Evolutionary conservation across 306 rosid species (phyloP).

Genomic region (Urtica urens): DNA sequence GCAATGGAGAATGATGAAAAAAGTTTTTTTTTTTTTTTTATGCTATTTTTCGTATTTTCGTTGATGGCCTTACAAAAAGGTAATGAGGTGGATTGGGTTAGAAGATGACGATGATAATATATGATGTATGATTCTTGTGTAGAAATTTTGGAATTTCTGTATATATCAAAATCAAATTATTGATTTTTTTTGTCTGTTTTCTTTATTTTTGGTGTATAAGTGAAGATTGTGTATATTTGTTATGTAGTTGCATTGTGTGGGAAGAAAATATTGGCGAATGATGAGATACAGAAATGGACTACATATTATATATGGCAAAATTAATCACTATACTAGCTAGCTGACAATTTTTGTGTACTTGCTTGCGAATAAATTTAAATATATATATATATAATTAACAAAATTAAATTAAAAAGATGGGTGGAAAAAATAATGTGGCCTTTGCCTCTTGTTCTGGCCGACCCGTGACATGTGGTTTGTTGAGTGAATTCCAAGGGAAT

Average conservation of each 20-base stretch:
- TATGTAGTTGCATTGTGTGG: not conserved
- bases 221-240: not conserved
- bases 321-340: not conserved
- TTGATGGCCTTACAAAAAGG: too few relatives aligned
- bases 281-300: not conserved
- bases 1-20: not conserved
- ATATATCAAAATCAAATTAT: too few relatives aligned
- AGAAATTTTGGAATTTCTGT: too few relatives aligned
- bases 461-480: constrained; percentile 7
- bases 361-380: not conserved
- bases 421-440: not conserved
- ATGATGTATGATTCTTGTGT: too few relatives aligned
- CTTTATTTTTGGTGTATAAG: not conserved
- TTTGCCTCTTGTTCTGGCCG: not conserved
- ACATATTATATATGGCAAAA: not conserved
- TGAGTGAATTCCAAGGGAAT: not conserved
- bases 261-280: not conserved
- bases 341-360: not conserved
- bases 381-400: not conserved
- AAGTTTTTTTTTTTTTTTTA: too few relatives aligned
- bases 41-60: too few relatives aligned
- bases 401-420: not conserved
- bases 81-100: too few relatives aligned
- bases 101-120: too few relatives aligned
- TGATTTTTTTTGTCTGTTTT: not conserved